phyloP scores from a whole-genome alignment of 2,329 filamentous ascomycete genomes.

The Mycogone perniciosa region DNA sequence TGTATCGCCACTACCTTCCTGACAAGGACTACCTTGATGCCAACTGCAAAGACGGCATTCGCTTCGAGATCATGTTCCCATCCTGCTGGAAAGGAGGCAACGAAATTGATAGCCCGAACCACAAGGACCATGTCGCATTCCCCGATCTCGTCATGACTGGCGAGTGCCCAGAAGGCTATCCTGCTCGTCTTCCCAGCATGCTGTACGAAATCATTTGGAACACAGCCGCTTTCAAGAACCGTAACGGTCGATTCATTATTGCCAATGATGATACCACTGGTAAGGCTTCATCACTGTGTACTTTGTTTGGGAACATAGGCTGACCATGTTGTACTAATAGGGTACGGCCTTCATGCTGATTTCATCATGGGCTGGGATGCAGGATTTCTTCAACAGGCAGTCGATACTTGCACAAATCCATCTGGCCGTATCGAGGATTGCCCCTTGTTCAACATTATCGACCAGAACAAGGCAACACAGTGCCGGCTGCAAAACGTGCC shows the following conservation, averaged over 20 bases:
- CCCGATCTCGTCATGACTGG: constrained; percentile 71
- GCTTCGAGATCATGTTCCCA: constrained; percentile 81
- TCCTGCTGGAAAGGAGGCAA: constrained; percentile 80
- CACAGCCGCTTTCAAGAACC: constrained; percentile 57
- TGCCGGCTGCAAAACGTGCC: constrained; percentile 59
- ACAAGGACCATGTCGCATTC: constrained; percentile 67
- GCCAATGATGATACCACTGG: constrained; percentile 73
- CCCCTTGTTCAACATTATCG: constrained; percentile 64
- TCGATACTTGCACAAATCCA: constrained; percentile 65
- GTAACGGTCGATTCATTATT: constrained; percentile 64
- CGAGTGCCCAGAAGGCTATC: constrained; percentile 63
- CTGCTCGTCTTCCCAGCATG: constrained; percentile 63
- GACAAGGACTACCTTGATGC: constrained; percentile 72
- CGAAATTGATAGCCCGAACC: constrained; percentile 47
- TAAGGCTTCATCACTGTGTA: constrained; percentile 27
- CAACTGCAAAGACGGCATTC: constrained; percentile 75
- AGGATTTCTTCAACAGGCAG: constrained; percentile 62
- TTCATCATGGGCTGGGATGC: constrained; percentile 75
- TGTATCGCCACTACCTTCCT: constrained; percentile 77
- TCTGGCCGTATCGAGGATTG: constrained; percentile 69
- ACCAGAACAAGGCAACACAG: constrained; percentile 46
- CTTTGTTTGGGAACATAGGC: background rate
- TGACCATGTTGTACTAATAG: constrained; percentile 29
- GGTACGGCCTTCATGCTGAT: constrained; percentile 72
- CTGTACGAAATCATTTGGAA: constrained; percentile 85